phyloP scores from a whole-genome alignment of 164 flowering plant genomes.

The Paratinospora sagittata region DNA sequence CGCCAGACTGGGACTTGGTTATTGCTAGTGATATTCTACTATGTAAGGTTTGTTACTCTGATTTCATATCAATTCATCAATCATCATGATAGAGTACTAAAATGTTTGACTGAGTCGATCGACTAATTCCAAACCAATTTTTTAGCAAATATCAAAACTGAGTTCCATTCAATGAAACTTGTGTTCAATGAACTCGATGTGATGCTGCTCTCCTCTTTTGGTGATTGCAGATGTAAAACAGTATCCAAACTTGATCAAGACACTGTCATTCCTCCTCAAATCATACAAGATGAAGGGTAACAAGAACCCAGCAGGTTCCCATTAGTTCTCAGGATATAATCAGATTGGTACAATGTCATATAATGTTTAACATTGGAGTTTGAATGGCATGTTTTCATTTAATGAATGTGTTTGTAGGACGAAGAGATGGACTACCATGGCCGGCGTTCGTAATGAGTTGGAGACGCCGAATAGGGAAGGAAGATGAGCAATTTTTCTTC shows the following conservation, averaged over 20 bases:
- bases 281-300: constrained; percentile 41
- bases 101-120: background rate
- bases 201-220: constrained; percentile 4
- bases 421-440: constrained; percentile 26
- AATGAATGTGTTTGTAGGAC: constrained; percentile 19
- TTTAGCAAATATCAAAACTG: background rate
- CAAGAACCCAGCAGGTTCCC: constrained; percentile 15
- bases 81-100: background rate
- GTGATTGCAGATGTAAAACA: constrained; percentile 84
- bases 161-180: background rate
- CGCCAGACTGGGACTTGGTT: constrained; percentile 77
- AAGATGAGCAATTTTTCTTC: constrained; percentile 81
- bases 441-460: constrained; percentile 96
- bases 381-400: background rate
- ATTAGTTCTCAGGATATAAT: background rate
- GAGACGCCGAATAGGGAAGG: constrained; percentile 93
- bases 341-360: constrained; percentile 13
- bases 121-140: background rate
- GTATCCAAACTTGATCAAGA: constrained; percentile 74
- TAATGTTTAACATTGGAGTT: background rate
- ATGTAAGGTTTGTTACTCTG: constrained; percentile 50
- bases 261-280: constrained; percentile 67
- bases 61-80: background rate
- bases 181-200: background rate
- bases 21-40: constrained; percentile 89